phyloP scores from a whole-genome alignment of 148 eudicot genomes.

The Rhododendron simsii region DNA sequence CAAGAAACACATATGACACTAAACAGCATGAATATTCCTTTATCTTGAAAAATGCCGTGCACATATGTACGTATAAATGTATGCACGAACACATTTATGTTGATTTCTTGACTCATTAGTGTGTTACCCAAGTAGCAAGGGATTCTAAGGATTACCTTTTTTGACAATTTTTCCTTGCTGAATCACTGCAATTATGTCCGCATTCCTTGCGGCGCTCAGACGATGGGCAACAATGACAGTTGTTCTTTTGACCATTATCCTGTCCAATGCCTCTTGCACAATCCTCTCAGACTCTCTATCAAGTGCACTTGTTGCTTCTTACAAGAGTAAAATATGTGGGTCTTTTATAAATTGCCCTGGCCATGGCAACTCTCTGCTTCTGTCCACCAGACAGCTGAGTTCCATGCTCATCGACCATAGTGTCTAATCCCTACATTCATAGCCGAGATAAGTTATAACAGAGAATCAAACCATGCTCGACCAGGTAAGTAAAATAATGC shows the following conservation, averaged over 20 bases:
- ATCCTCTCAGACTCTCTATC: constrained; percentile 77
- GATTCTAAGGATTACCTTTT: constrained; percentile 43
- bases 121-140: background rate
- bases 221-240: constrained; percentile 86
- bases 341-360: constrained; percentile 75
- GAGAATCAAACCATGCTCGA: background rate
- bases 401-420: constrained; percentile 85
- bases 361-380: constrained; percentile 59
- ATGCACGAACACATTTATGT: no score
- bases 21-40: background rate
- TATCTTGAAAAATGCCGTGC: no score
- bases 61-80: no score
- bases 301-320: constrained; percentile 91
- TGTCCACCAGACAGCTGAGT: constrained; percentile 33
- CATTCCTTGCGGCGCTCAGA: constrained; percentile 64
- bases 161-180: constrained; percentile 70
- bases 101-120: background rate
- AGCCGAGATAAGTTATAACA: background rate
- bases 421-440: constrained; percentile 60
- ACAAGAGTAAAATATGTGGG: constrained; percentile 69
- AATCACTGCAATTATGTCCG: constrained; percentile 70
- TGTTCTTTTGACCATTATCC: constrained; percentile 70
- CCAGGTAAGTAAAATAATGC: background rate
- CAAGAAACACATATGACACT: background rate
- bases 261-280: constrained; percentile 82